phyloP scores from a whole-genome alignment of 2,329 filamentous ascomycete genomes.

The Monilinia fructigena region DNA sequence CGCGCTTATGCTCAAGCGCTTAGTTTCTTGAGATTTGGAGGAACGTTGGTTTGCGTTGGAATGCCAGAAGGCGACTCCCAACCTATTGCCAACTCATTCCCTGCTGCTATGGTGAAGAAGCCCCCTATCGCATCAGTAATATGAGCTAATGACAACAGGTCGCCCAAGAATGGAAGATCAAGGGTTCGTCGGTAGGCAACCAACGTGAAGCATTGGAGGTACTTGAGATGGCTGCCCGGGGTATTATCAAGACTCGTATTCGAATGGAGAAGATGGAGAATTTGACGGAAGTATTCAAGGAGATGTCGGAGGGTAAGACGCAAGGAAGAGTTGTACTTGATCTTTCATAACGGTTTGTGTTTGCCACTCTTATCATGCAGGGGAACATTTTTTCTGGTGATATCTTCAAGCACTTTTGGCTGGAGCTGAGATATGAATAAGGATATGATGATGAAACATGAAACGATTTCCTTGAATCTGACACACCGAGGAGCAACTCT shows the following conservation, averaged over 20 bases:
- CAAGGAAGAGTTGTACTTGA: conserved; percentile 50
- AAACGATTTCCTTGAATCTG: conserved; percentile 4
- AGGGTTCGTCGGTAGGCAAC: conserved; percentile 52
- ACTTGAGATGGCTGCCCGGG: conserved; percentile 49
- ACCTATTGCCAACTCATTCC: conserved; percentile 48
- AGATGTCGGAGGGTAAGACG: conserved; percentile 46
- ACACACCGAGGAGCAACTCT: conserved; percentile 15
- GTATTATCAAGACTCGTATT: conserved; percentile 48
- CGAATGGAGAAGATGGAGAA: conserved; percentile 49
- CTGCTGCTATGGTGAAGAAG: conserved; percentile 39
- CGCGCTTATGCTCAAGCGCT: conserved; percentile 51
- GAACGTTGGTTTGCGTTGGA: conserved; percentile 52
- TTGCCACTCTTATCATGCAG: conserved; percentile 18
- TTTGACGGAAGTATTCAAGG: conserved; percentile 47
- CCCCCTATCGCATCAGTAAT: conserved; percentile 4
- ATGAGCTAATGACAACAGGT: conserved; percentile 34
- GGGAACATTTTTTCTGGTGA: background rate
- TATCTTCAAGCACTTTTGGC: conserved; percentile 5
- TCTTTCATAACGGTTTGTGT: conserved; percentile 35
- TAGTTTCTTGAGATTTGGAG: conserved; percentile 49
- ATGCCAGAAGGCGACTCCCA: conserved; percentile 48
- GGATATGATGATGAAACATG: conserved; percentile 11
- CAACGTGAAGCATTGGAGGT: conserved; percentile 50
- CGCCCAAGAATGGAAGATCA: conserved; percentile 46
- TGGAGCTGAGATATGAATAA: conserved; percentile 19